A percentile compares a stretch with the other conserved stretches of the same genome.
Conservation (phyloP, 2,329 filamentous ascomycete species). For the Penicillium sp. region DNA sequence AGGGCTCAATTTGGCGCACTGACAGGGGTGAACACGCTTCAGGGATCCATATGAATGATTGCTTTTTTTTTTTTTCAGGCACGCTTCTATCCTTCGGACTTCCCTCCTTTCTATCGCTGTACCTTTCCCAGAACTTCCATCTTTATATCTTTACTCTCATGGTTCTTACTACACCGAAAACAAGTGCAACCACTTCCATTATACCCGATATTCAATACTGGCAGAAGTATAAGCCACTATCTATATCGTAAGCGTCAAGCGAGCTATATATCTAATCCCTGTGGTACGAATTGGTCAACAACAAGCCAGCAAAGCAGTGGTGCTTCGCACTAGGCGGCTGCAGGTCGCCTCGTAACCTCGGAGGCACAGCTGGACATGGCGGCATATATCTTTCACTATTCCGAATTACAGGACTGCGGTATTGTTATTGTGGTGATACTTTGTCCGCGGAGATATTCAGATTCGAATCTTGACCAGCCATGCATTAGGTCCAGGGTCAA, state of each 20-base stretch:
- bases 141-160: background rate
- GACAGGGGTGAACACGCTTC: no score
- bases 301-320: constrained; percentile 7
- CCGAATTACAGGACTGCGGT: background rate
- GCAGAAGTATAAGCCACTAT: background rate
- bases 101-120: no score
- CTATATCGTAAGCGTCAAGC: background rate
- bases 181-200: background rate
- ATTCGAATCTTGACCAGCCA: constrained; percentile 5
- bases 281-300: constrained; percentile 2
- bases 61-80: no score
- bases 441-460: background rate
- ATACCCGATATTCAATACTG: background rate
- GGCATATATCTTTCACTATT: background rate
- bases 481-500: constrained; percentile 3
- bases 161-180: no score
- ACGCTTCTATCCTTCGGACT: no score
- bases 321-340: background rate
- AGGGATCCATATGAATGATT: no score
- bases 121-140: no score
- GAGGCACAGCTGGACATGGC: background rate
- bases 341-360: background rate
- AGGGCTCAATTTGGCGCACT: no score
- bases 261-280: background rate
- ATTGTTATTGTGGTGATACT: background rate